These are phyloP conservation scores for Fagopyrum esculentum DNA, from an alignment of 148 eudicot genomes.

Conservation along the genomic window DNA sequence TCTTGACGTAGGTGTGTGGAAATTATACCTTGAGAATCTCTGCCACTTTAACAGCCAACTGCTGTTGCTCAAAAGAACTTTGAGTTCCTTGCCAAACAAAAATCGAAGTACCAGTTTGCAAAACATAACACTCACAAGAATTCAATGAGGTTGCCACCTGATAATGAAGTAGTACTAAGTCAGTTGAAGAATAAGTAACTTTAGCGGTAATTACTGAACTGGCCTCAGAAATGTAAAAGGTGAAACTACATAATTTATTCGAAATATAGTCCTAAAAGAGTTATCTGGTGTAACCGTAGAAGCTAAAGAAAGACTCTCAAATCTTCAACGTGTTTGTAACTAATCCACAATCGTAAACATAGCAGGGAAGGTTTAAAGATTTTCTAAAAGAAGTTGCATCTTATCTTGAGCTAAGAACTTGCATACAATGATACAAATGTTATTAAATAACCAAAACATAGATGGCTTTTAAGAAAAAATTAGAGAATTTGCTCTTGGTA, in stretches of 20 bases:
- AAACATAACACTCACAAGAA: conserved; percentile 77
- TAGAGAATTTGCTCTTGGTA: too few species aligned
- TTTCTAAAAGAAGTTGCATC: not conserved
- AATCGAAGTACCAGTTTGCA: conserved; percentile 70
- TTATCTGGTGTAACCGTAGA: not conserved
- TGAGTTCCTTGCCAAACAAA: conserved; percentile 91
- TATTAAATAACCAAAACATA: not conserved
- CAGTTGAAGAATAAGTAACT: conserved; percentile 2
- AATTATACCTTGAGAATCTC: conserved; percentile 73
- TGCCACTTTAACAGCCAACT: conserved; percentile 67
- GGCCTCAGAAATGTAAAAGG: not conserved
- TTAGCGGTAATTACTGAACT: not conserved
- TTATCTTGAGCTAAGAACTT: not conserved
- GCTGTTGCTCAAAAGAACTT: conserved; percentile 85
- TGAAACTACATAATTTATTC: not conserved
- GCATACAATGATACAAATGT: too few species aligned
- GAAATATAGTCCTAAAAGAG: not conserved
- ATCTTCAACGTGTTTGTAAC: not conserved
- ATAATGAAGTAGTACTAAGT: not conserved
- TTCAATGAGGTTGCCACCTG: conserved; percentile 87
- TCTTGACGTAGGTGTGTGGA: not conserved
- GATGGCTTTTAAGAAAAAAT: not conserved
- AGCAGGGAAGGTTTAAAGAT: not conserved
- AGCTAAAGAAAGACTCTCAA: not conserved
- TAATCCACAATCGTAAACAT: not conserved